A percentile compares a stretch with the other conserved stretches of the same genome.
These are phyloP conservation scores for Gossypium herbaceum DNA, from an alignment of 345 rosid species.

Conservation along the genomic window DNA sequence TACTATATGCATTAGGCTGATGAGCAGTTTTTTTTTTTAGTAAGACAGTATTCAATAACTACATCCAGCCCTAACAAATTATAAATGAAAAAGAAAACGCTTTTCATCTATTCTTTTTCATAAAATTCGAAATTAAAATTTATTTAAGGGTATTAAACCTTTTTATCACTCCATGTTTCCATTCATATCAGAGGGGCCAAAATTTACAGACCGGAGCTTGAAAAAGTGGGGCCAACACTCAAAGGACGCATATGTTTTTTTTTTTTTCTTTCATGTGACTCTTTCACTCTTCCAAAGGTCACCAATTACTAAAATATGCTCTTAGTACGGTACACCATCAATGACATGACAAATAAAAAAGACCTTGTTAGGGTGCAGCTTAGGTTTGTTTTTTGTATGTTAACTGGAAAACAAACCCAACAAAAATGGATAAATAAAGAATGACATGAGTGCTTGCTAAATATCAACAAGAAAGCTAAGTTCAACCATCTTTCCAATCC, in stretches of 20 bases:
- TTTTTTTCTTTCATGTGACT: background rate
- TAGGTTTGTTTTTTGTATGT: background rate
- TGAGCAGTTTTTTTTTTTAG: no score
- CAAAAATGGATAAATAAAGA: background rate
- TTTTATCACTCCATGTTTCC: no score
- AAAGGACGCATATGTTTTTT: background rate
- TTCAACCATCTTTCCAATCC: conserved; percentile 13
- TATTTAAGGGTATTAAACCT: no score
- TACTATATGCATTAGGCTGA: no score
- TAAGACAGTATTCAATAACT: no score
- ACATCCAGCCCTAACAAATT: no score
- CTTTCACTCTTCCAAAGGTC: background rate
- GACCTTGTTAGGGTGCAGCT: background rate
- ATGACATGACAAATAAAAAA: background rate
- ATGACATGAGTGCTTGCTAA: background rate
- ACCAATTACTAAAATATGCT: background rate
- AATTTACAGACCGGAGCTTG: background rate
- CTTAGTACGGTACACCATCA: background rate
- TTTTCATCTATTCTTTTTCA: no score
- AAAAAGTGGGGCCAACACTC: background rate
- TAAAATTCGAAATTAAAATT: no score
- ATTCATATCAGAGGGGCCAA: no score
- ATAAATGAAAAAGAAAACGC: no score
- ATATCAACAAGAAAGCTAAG: background rate
- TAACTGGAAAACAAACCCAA: background rate